phyloP scores from a whole-genome alignment of 495 filamentous ascomycete genomes.

The Aspergillus carlsbadensis region DNA sequence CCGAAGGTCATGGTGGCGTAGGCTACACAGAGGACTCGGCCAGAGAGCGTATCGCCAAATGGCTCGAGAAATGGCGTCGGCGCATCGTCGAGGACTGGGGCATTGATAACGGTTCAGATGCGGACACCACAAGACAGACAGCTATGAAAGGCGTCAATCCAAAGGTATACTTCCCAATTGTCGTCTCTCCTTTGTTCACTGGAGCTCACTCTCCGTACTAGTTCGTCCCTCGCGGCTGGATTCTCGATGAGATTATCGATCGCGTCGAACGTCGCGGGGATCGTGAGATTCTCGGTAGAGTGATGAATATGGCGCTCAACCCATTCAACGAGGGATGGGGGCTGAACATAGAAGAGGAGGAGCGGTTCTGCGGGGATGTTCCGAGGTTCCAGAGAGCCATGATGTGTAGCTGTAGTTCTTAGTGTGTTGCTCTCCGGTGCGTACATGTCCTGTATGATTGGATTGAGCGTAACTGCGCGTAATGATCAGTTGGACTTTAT shows the following conservation, averaged over 20 bases:
- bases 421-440: background rate
- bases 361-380: constrained; percentile 85
- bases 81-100: constrained; percentile 74
- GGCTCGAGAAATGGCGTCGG: constrained; percentile 70
- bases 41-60: constrained; percentile 62
- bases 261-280: constrained; percentile 84
- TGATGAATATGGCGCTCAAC: constrained; percentile 76
- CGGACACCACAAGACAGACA: constrained; percentile 59
- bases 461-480: background rate
- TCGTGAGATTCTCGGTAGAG: constrained; percentile 66
- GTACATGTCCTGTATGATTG: background rate
- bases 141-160: constrained; percentile 87
- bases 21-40: constrained; percentile 59
- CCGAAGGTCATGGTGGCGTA: constrained; percentile 57
- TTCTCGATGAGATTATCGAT: constrained; percentile 88
- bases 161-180: constrained; percentile 47
- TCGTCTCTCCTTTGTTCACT: background rate
- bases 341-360: constrained; percentile 68
- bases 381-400: constrained; percentile 71
- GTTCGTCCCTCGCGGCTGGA: constrained; percentile 86
- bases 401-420: constrained; percentile 84
- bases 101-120: constrained; percentile 18
- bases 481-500: background rate
- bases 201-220: constrained; percentile 18
- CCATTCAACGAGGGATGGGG: constrained; percentile 84